Evolutionary conservation across 257 asterid genomes (phyloP), one percentile per base, ranked within the genome.

Genomic region (Fraxinus pennsylvanica): DNA sequence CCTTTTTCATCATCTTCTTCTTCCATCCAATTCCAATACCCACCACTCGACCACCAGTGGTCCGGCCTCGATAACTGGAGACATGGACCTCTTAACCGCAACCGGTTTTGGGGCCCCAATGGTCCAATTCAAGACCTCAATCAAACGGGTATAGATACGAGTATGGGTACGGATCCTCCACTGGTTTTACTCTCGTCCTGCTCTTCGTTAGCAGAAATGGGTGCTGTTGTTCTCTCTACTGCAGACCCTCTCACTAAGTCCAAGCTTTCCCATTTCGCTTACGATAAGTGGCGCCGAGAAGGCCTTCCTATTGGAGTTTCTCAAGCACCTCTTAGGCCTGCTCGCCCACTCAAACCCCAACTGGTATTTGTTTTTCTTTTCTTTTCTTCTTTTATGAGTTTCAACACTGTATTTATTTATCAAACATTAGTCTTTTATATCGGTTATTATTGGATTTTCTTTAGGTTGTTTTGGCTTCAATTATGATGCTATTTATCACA

Each of bases 191-290:
- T 52, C 68, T 87, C 70, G 32, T 84, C 87, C 2, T 89, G 96
- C 80, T 77, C 85, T 39, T 91, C 97, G 15, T 82, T 95, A 69
- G 92, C 97, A n/a, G 98, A 93, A 85, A 95, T 95, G 94, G 97
- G 98, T 5, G 82, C 86, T 72, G 70, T 83, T 68, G 92, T 90
- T 75, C 94, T 95, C 54, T 88, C 92, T 68, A 91, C 98, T 14
- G 80, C 90, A 39, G 94, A 95, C 77, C 97, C 98, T 80, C 81
- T 90, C 38, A 47, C 74, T 14, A 95, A 95, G 88, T 92, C 97
- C 17, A 87, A 85, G 74, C 97, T 95, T 75, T 89, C 98, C 38
- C 97, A 93, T 80, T 80, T 82, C 81, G 97, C 96, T 76, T 95
- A 82, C 83, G 38, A 88, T 14, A 88, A 83, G 67, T 93, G 97